Evolutionary conservation across 495 filamentous ascomycete species (phyloP), one percentile per base, ranked within the genome.

Genomic region (Xylaria cubensis): DNA sequence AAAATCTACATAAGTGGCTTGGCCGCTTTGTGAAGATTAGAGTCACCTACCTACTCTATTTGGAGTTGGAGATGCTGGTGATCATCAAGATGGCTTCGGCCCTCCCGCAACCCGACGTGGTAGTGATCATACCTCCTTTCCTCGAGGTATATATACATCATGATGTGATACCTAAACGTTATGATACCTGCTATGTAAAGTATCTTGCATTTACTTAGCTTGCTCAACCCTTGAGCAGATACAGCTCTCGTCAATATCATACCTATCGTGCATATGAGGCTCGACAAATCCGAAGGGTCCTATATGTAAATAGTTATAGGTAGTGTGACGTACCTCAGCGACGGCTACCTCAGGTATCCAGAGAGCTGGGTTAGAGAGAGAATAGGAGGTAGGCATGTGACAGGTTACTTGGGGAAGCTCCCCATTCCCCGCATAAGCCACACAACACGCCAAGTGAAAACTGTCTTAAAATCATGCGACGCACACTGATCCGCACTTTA

Each of bases 61-160:
- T 65, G 63, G 63, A 48, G 62, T 64, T 64, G 62, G 62, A 48
- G 62, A 29, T 64, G 62, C 6, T 15, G 62, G 41, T 50, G 32
- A 34, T 64, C 19, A 48, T 29, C 21, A 34, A 34, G 62, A 44
- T 64, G 17, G 21, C 61, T 41, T 64, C 61, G 61, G 39, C 2
- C 17, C 39, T 41, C 39, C 39, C 21, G 61, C 13, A 64, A 26
- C 61, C 39, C 39, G 61, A 64, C 36, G 61, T 64, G 17, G 61
- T 46, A 64, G 34, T 64, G 61, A 64, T 64, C 9, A 44, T 64
- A 64, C 61, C 39, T 26, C 21, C 19, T 56, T 56, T 29, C 53
- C 26, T 17, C 5, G 3, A 29, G 9, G 8, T 24, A 53, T 53
- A 53, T 53, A 26, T 53, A 53, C 21, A 26, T 53, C 4, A 53